Evolutionary conservation across 495 filamentous ascomycete genomes (phyloP), one percentile per base, ranked within the genome.

Genomic region (Penicillium lividum): DNA sequence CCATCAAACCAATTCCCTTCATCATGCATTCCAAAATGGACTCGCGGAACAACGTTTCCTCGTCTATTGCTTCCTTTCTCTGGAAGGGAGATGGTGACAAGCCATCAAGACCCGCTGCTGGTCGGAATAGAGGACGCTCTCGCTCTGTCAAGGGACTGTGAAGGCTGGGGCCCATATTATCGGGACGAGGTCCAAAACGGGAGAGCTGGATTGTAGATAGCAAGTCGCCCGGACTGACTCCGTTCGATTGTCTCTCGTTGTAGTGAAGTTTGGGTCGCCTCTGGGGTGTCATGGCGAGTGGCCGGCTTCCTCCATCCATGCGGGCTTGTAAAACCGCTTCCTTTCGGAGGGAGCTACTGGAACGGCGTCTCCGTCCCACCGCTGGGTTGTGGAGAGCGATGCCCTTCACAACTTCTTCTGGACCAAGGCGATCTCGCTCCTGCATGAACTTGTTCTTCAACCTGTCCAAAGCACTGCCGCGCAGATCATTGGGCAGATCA

Each of bases 11-110:
- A 62, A 98, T 89, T 10, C 92, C 89, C 68, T 95, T 97, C 74
- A 96, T 91, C 65, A 98, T 95, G 68, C 94, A 98, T 54, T 96
- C 93, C 18, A 97, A 73, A 18, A 98, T 91, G 0, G 92, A 93
- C 59, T 91, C 90, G 16, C 95, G 81, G 70, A 98, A 98, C 9
- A 93, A 64, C 53, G 84, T 81, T 63, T 97, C 93, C 62, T 97
- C 94, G 56, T 97, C 86, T 11, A 92, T 67, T 4, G 87, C 85
- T 28, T 95, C 89, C 59, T 89, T 85, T 7, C 86, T 85, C 58
- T 87, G 84, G 45, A 85, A 76, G 5, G 82, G 75, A 8, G 84
- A 81, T 11, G 60, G 40, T n/a, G 61, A 38, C 9, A 44, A 60
- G 7, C 47, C 48, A 60, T 73, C 64, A 50, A 76, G 74, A 27